Evolutionary conservation across 2,329 filamentous ascomycete species (phyloP), one percentile per base, ranked within the genome.

Genomic region (Apiospora sp.): DNA sequence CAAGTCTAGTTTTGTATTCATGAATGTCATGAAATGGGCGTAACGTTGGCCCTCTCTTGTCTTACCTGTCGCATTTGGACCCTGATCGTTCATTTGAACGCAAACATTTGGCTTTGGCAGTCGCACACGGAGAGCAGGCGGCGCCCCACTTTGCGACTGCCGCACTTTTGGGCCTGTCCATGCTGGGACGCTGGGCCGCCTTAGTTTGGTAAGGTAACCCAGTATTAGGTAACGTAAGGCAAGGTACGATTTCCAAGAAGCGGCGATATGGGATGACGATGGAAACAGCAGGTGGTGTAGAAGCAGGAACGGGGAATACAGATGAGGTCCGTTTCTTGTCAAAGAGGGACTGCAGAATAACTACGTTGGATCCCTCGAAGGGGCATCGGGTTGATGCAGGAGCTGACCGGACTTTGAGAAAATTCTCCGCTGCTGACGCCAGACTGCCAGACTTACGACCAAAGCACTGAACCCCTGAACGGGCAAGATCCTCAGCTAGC

Each of bases 41-140:
- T 68, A 70, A 22, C 8, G 46, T n/a, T 48, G 6, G 3, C 8
- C 19, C 46, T n/a, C 19, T 49, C 22, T 49, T 16, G 27, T 34
- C 75, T 75, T 70, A 81, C 80, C 81, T 77, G 72, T 87, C 86
- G 72, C 86, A 88, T 74, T 86, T 87, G 24, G 83, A 76, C 1
- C 81, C 81, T 0, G 78, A 75, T 2, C 75, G 73, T 4, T 78
- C 75, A 71, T 82, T 83, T 8, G 84, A 82, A 12, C 86, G 83
- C 64, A 87, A 82, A 73, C 86, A 88, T 74, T 87, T 87, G 10
- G 86, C 86, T 75, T 88, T 88, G 44, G 86, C 86, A 22, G 34
- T 70, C 85, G 86, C 85, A 75, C 86, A 88, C 1, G 85, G 80
- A 6, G 84, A 81, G 69, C 86, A 88, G 1, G 86, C 86, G 4